Evolutionary conservation across 805 yeast genomes (phyloP), one percentile per base, ranked within the genome.

Genomic region (Starmerella floricola): DNA sequence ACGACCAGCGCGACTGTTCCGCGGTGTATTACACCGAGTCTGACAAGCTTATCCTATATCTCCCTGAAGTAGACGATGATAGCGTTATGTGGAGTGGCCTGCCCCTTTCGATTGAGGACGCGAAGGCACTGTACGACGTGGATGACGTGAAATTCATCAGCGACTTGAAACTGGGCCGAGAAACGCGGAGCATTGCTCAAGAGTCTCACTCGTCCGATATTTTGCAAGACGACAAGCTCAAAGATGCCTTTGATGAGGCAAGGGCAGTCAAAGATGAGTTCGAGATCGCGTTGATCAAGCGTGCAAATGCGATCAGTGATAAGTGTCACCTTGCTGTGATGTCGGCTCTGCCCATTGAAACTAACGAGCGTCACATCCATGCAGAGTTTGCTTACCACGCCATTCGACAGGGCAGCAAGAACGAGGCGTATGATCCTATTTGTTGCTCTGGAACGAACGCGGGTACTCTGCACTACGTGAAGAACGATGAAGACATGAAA

Each of bases 31-130:
- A 74, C 37, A 55, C 76, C 30, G 55, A 51, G 3, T 51, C 60
- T 6, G 83, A 78, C 34, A 68, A 73, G 40, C 66, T 85, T 47
- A 74, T 78, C 0, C 64, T 88, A 20, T 88, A 80, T 55, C 66
- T 91, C 39, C 96, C 97, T 1, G 73, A 80, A 40, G 68, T 88
- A 31, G 95, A 86, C 56, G 63, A 71, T 33, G 97, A 91, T 34
- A 95, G 84, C 57, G 80, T 88, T 32, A 80, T 91, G 85, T 88
- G 98, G 98, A 78, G 91, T 44, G 98, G 98, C 0, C 56, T 79
- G 61, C 98, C 98, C 4, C 49, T 84, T 40, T 64, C 74, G 31
- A 49, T 69, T 3, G 78, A 78, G 36, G 77, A 79, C 16, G 95
- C 95, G 0, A 41, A 60, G 37, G 57, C 65, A 17, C 69, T 67